These are phyloP conservation scores for Rhodotorula kratochvilovae DNA, from an alignment of 768 basidiomycete genomes.

Conservation along the genomic window DNA sequence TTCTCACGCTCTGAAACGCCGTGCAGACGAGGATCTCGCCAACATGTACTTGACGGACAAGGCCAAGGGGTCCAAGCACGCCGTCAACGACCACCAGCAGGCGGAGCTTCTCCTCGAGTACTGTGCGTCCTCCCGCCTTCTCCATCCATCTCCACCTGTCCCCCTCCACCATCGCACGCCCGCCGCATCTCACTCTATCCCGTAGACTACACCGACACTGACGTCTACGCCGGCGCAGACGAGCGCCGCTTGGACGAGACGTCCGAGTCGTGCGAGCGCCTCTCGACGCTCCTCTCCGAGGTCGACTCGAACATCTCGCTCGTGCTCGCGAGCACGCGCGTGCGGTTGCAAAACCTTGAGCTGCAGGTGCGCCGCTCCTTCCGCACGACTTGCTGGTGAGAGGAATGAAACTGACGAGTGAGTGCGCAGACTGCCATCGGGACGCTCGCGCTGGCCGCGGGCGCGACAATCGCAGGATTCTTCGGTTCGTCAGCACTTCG, in stretches of 20 bases:
- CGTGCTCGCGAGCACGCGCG: constrained; percentile 22
- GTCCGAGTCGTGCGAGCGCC: constrained; percentile 23
- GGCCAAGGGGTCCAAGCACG: neutral
- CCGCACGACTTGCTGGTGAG: too few species aligned
- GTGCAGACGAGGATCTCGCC: constrained; percentile 34
- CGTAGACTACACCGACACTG: too few species aligned
- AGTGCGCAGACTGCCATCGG: constrained; percentile 30
- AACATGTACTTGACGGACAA: constrained; percentile 30
- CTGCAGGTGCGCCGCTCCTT: constrained; percentile 16
- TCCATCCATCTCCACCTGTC: neutral
- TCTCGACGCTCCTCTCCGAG: constrained; percentile 20
- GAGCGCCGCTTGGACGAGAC: constrained; percentile 36
- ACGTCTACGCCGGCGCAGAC: constrained; percentile 23
- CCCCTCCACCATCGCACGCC: too few species aligned
- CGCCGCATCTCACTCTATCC: too few species aligned
- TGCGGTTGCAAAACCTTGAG: constrained; percentile 31
- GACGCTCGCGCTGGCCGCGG: constrained; percentile 29
- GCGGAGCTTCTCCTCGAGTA: constrained; percentile 36
- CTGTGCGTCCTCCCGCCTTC: constrained; percentile 9
- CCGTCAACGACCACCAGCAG: constrained; percentile 12
- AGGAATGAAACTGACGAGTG: neutral
- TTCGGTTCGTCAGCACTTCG: constrained; percentile 18
- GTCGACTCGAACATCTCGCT: constrained; percentile 34
- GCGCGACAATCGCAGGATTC: constrained; percentile 23
- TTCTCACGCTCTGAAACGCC: neutral